Conservation (phyloP, 208 protist species). For the Leishmania gerbilli region DNA sequence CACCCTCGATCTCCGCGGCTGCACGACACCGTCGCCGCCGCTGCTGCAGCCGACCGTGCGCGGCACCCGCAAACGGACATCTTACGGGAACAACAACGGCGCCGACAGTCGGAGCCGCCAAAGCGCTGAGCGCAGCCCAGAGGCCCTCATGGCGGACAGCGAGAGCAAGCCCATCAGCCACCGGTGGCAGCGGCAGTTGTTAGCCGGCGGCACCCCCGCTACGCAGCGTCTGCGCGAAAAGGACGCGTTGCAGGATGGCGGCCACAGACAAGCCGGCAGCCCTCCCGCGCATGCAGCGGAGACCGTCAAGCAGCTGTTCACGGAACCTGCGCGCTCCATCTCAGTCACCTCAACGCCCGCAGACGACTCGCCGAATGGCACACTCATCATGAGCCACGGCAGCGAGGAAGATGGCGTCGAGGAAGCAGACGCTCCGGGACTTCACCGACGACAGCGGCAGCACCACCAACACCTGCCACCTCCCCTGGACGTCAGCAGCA, state of each 20-base stretch:
- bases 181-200: slow-evolving; percentile 26
- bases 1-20: slow-evolving; percentile 3
- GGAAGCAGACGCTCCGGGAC: background rate
- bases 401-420: background rate
- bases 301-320: slow-evolving; percentile 14
- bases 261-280: background rate
- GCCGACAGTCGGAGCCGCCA: background rate
- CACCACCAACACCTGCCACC: background rate
- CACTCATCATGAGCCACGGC: slow-evolving; percentile 2
- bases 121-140: slow-evolving; percentile 19
- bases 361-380: slow-evolving; percentile 2
- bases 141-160: slow-evolving; percentile 37
- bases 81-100: background rate
- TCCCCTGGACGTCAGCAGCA: background rate
- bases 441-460: background rate
- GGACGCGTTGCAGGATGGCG: background rate
- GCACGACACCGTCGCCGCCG: slow-evolving; percentile 6
- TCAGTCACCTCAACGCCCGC: background rate
- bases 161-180: slow-evolving; percentile 29
- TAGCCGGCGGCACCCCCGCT: slow-evolving; percentile 1
- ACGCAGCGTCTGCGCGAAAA: slow-evolving; percentile 15
- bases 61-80: background rate
- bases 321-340: slow-evolving; percentile 1
- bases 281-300: background rate
- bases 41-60: background rate